A percentile compares a stretch with the other conserved stretches of the same genome.
Conservation (phyloP, 75 land plant species). For the Pseudotsuga menziesii region DNA sequence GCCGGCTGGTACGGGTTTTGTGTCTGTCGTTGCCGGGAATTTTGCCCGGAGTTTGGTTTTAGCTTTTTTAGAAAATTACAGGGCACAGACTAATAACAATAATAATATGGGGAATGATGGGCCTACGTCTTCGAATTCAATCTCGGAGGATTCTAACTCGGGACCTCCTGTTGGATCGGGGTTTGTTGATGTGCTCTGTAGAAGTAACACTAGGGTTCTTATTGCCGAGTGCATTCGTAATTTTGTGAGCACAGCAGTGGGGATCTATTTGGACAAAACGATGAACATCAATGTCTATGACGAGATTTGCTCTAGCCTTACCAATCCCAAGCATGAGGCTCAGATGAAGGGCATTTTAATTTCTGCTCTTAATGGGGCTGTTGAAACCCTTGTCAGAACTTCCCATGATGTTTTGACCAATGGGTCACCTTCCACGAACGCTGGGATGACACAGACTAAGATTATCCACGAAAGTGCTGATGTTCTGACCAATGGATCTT, state of each 20-base stretch:
- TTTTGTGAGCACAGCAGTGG: constrained; percentile 79
- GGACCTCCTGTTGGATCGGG: constrained; percentile 5
- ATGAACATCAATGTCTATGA: constrained; percentile 69
- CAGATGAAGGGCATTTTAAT: constrained; percentile 68
- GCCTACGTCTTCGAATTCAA: no score
- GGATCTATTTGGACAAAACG: constrained; percentile 84
- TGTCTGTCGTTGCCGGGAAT: constrained; percentile 73
- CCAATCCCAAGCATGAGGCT: constrained; percentile 60
- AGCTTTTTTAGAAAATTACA: constrained; percentile 25
- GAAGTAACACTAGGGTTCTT: constrained; percentile 30
- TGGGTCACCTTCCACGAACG: neutral
- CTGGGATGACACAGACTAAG: neutral
- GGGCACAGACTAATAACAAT: neutral
- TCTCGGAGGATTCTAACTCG: no score
- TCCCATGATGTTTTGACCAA: constrained; percentile 58
- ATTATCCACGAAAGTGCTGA: neutral
- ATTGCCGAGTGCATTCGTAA: constrained; percentile 58
- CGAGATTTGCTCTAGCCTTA: constrained; percentile 55
- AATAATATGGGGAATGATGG: no score
- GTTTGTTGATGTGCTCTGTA: constrained; percentile 36
- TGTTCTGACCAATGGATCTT: neutral
- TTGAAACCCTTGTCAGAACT: constrained; percentile 68
- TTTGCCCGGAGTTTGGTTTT: constrained; percentile 76
- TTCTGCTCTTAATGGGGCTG: constrained; percentile 70
- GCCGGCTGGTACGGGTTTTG: constrained; percentile 71